Percentiles rank a stretch among this genome's conserved stretches.
Conservation (phyloP, 352 stramenopile species). For the Phytopythium mirpurense region DNA sequence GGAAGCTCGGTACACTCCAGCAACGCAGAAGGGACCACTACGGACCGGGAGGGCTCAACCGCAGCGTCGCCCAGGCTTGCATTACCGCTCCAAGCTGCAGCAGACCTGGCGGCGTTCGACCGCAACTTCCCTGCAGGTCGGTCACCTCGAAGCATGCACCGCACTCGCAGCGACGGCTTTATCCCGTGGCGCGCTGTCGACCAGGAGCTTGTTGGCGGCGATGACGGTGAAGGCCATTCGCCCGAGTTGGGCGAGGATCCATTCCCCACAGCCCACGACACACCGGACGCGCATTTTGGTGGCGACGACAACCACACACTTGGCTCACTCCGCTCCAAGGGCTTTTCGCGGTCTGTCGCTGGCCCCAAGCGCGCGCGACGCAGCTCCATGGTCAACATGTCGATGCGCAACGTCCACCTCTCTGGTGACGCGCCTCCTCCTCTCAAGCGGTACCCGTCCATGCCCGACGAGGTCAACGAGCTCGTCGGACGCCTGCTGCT, state of each 20-base stretch:
- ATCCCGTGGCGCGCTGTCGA: not conserved
- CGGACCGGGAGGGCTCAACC: too few relatives aligned
- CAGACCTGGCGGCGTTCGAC: too few relatives aligned
- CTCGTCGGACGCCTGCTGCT: slow-evolving; percentile 50
- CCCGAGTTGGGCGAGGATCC: not conserved
- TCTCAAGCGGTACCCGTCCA: slow-evolving; percentile 27
- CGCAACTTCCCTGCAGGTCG: too few relatives aligned
- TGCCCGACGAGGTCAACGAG: slow-evolving; percentile 30
- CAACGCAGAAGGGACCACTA: too few relatives aligned
- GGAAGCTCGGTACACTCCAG: too few relatives aligned
- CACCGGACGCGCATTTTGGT: not conserved
- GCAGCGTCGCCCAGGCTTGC: too few relatives aligned
- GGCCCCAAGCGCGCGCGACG: not conserved
- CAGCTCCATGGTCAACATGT: not conserved
- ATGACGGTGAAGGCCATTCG: not conserved
- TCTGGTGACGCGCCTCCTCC: not conserved
- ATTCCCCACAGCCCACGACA: not conserved
- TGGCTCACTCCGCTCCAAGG: not conserved
- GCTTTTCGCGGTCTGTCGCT: not conserved
- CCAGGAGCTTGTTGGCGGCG: not conserved
- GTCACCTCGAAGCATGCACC: too few relatives aligned
- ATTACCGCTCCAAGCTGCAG: too few relatives aligned
- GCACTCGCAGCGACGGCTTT: not conserved
- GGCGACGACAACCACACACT: not conserved
- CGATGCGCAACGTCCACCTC: not conserved